These are phyloP conservation scores for Chloranthus sessilifolius DNA, from an alignment of 164 flowering plant genomes.

Conservation along the genomic window DNA sequence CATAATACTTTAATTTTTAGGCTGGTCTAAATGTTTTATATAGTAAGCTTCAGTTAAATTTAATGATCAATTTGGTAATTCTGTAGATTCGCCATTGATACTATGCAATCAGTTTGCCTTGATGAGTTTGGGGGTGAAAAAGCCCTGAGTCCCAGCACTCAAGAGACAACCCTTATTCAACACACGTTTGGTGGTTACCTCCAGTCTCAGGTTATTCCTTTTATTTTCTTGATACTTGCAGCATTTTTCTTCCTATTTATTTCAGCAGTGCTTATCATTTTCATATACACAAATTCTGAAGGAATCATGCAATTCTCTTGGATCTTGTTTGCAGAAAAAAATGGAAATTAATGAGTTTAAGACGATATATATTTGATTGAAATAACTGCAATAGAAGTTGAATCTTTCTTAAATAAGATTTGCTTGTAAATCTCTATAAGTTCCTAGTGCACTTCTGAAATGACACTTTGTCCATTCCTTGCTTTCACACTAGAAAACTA, in stretches of 20 bases:
- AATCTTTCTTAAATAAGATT: too few species aligned
- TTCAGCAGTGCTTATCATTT: not conserved
- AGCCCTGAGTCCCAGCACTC: conserved; percentile 52
- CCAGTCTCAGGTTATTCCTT: conserved; percentile 66
- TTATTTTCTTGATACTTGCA: not conserved
- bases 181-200: conserved; percentile 95
- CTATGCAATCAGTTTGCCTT: conserved; percentile 93
- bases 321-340: too few species aligned
- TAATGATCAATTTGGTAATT: not conserved
- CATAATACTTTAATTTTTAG: too few species aligned
- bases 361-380: too few species aligned
- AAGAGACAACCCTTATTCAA: conserved; percentile 89
- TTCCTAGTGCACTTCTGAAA: too few species aligned
- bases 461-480: too few species aligned
- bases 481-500: too few species aligned
- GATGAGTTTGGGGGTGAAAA: conserved; percentile 98
- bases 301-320: too few species aligned
- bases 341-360: too few species aligned
- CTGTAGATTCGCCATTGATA: conserved; percentile 89
- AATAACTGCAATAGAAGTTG: too few species aligned
- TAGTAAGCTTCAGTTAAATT: not conserved
- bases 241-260: not conserved
- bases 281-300: too few species aligned
- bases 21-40: not conserved
- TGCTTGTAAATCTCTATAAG: too few species aligned